Evolutionary conservation across 345 rosid species (phyloP), one percentile per base, ranked within the genome.

Genomic region (Kandelia obovata): DNA sequence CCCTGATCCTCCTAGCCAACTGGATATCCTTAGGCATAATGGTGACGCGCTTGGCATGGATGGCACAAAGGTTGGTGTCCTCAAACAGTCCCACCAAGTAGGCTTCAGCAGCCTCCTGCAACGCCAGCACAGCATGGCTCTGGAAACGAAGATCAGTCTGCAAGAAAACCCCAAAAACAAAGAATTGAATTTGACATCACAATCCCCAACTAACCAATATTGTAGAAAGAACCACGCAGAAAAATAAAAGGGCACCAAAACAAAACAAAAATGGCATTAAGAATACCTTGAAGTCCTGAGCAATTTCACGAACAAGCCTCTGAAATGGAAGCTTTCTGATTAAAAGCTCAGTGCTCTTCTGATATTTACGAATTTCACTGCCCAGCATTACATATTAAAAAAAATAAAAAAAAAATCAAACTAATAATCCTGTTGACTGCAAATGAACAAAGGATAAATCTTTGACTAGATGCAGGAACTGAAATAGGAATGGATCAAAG

Each of bases 261-360:
- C 13, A 0, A 27, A 2, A 6, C 2, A 10, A 5, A 13, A 16
- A 5, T 7, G 11, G 11, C 0, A 7, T 0, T 10, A 5, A 3
- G 5, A 6, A 32, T 56, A 67, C 73, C 73, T 70, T 70, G 37
- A 70, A 70, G 27, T 70, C 73, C 67, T 70, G 73, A 26, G 73
- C 73, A 61, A 70, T 70, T 52, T 70, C 73, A 35, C 73, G 73
- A 34, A 70, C 73, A 51, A 70, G 66, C 73, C 73, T 70, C 73
- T 70, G 73, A 53, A 67, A 67, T 23, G 70, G 70, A 3, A 67
- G 70, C 17, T 67, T 67, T 53, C 70, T 35, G 19, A 67, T 67
- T 53, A 67, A 39, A 39, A 67, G 70, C 35, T 67, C 70, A 2
- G 70, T 67, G 37, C 70, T 67, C 53, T 67, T 67, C 70, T 67